Base-by-base conservation (phyloP, 352 stramenopile species). In the Phytopythium litorale region DNA sequence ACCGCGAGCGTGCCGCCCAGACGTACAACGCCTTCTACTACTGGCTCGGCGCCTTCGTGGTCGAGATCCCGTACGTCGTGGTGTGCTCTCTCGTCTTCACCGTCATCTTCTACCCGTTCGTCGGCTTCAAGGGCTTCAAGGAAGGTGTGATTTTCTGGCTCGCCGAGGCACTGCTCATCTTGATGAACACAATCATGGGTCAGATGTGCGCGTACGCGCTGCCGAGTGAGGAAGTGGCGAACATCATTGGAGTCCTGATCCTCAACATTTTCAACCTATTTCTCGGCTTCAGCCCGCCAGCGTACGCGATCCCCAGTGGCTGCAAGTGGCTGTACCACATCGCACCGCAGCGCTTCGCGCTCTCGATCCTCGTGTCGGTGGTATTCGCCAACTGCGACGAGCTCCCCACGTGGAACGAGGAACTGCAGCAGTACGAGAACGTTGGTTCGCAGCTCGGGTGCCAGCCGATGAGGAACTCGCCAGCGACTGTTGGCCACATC, bases 11-110 rank as follows among this genome's bases (percentile, higher is more conserved):
- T 16, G 76, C 83, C 7, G 68, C 83, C 6, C 60, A 88, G 49
- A 97, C 92, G 65, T 98, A 97, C 64, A 76, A 81, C 45, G 64
- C 78, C 15, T 69, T 74, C 16, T 81, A 84, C 56, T 89, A 96
- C 56, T 79, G 48, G 18, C 23, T 65, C 23, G 53, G 52, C 4
- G 76, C 85, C 19, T 84, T 71, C 16, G 35, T 96, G 23, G 69
- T 74, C 9, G 90, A 97, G 73, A 68, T 78, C 42, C 70, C 70
- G 42, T 78, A 72, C 49, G 50, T 66, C 4, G 68, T 76, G 62
- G 49, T 58, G 16, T 60, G 53, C 25, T 48, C 40, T 23, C 42
- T 46, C 33, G 12, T 78, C 23, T 81, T 75, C 58, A 73, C 64
- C 5, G 35, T 68, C 33, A 58, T 81, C 32, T 75, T 65, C 52